These are phyloP conservation scores for Halophytophthora polymorphica DNA, from an alignment of 352 stramenopile species.

Conservation along the genomic window DNA sequence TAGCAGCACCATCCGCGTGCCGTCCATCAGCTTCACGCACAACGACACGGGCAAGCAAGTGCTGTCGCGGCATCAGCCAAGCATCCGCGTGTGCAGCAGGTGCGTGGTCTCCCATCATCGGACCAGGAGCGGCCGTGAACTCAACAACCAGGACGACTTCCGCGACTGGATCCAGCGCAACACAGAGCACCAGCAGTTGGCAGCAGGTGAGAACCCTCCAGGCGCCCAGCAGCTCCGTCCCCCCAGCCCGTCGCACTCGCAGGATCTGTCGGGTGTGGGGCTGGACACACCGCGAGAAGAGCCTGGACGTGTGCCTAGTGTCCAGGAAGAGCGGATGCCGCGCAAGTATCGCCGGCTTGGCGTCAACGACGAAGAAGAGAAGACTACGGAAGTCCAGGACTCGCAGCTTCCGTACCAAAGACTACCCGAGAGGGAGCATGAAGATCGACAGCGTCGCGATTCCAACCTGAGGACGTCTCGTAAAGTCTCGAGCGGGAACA, in stretches of 20 bases:
- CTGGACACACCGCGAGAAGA: slow-evolving; percentile 24
- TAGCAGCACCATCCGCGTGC: slow-evolving; percentile 79
- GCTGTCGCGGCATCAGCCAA: slow-evolving; percentile 73
- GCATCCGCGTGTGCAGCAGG: slow-evolving; percentile 81
- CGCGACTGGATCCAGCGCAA: slow-evolving; percentile 77
- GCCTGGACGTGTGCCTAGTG: slow-evolving; percentile 15
- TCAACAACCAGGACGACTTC: slow-evolving; percentile 80
- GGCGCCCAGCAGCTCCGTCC: slow-evolving; percentile 31
- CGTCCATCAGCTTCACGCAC: slow-evolving; percentile 83
- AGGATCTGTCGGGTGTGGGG: slow-evolving; percentile 49
- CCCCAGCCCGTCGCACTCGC: slow-evolving; percentile 59
- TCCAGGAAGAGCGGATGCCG: slow-evolving; percentile 33
- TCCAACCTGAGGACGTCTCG: slow-evolving; percentile 34
- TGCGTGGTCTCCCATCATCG: slow-evolving; percentile 80
- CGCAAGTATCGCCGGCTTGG: slow-evolving; percentile 58
- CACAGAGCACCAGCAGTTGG: slow-evolving; percentile 41
- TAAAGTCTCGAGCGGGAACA: slow-evolving; percentile 30
- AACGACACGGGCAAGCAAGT: slow-evolving; percentile 79
- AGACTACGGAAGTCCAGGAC: slow-evolving; percentile 46
- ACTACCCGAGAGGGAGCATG: slow-evolving; percentile 25
- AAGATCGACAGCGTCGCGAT: slow-evolving; percentile 34
- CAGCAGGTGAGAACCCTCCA: slow-evolving; percentile 20
- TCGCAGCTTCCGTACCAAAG: slow-evolving; percentile 26
- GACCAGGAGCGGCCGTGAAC: slow-evolving; percentile 61
- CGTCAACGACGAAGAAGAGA: slow-evolving; percentile 69